Percentiles rank a stretch among this genome's conserved stretches.
Evolutionary conservation across 805 yeast genomes (phyloP).

Genomic region (Danielozyma ontarioensis): DNA sequence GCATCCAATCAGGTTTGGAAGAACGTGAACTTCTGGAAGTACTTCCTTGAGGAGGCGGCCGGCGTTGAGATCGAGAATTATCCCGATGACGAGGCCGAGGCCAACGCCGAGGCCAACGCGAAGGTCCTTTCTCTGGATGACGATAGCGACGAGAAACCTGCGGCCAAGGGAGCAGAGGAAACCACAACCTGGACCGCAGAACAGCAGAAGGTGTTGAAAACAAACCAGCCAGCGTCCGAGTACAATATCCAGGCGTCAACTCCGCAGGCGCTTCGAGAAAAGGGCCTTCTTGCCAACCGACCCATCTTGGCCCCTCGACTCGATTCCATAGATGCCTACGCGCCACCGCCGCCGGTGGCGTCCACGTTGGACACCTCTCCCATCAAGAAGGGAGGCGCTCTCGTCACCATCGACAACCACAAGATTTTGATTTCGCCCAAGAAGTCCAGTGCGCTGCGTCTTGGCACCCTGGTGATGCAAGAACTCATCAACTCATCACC

Average conservation of each 20-base stretch:
- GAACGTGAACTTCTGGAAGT: slow-evolving; percentile 70
- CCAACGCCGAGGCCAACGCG: slow-evolving; percentile 11
- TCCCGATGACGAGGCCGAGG: slow-evolving; percentile 17
- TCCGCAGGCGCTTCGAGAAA: slow-evolving; percentile 7
- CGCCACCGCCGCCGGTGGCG: no score
- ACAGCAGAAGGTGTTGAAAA: slow-evolving; percentile 9
- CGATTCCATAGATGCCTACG: no score
- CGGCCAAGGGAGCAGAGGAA: slow-evolving; percentile 1
- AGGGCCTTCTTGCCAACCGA: background rate
- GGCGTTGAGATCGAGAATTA: slow-evolving; percentile 42
- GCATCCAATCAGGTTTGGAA: slow-evolving; percentile 60
- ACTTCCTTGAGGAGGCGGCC: slow-evolving; percentile 71
- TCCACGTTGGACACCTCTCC: no score
- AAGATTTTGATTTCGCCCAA: slow-evolving; percentile 27
- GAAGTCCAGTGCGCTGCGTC: slow-evolving; percentile 13
- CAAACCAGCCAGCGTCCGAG: slow-evolving; percentile 1
- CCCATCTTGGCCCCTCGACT: no score
- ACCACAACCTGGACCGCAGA: slow-evolving; percentile 34
- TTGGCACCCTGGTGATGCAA: slow-evolving; percentile 29
- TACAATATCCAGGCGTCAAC: slow-evolving; percentile 20
- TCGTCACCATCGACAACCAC: slow-evolving; percentile 25
- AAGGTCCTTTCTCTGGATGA: slow-evolving; percentile 13
- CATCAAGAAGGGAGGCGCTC: background rate
- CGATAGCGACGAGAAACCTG: slow-evolving; percentile 10
- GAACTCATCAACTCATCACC: slow-evolving; percentile 37